Evolutionary conservation across 257 asterid species (phyloP), one percentile per base, ranked within the genome.

Genomic region (Fraxinus quadrangulata): DNA sequence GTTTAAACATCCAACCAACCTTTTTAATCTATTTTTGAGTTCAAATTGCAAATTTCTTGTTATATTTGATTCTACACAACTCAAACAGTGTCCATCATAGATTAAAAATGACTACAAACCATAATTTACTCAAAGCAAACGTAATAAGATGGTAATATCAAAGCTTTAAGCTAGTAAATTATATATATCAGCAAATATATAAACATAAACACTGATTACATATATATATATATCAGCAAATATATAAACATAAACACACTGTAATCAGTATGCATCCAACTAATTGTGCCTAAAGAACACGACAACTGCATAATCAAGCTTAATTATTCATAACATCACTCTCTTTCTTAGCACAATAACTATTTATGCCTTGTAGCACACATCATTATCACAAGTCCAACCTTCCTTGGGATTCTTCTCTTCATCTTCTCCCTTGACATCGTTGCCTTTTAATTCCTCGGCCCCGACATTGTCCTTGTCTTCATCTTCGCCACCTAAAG

Each of bases 371-470:
- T 78, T 86, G 31, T 30, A 76, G 37, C 92, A 91, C 81, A 78
- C 80, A 13, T 80, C 89, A 56, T 86, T 92, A 81, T 87, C 86
- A 74, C 92, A 90, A 11, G 82, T 66, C 89, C 88, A 88, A 71
- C 84, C 90, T 67, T 82, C 90, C 16, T 73, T 83, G 33, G 51
- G 3, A 33, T 61, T 17, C 42, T 75, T 5, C 51, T 70, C 74
- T 28, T 70, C 78, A 21, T 16, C 36, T n/a, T 13, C 24, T 21
- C 28, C 70, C 40, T 72, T 74, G n/a, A 36, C 72, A 14, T 11
- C 36, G 14, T 23, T 45, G 16, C 42, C 79, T 24, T 2, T 70
- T 3, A 12, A 8, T 63, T 63, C 67, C 16, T 61, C 19, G 2
- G n/a, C 56, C 19, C 1, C 6, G 14, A 9, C 7, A 37, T 30